phyloP scores from a whole-genome alignment of 768 basidiomycete genomes.

The Pisolithus sp. region DNA sequence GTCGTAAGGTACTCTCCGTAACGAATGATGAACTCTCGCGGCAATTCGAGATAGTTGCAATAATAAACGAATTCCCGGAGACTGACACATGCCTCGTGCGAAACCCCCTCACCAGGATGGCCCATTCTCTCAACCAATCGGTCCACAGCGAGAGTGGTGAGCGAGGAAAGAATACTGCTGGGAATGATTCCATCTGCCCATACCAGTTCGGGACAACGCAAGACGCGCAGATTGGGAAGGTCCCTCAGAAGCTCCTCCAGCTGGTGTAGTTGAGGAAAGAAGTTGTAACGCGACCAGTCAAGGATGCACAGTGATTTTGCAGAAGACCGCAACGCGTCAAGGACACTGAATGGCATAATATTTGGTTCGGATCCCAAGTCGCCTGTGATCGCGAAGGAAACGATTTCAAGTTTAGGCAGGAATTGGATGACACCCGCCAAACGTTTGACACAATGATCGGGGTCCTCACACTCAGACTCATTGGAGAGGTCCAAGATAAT shows the following conservation, averaged over 20 bases:
- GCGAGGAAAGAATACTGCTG: too few species aligned
- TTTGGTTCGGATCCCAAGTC: not conserved
- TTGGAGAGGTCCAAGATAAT: conserved; percentile 13
- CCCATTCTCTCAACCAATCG: too few species aligned
- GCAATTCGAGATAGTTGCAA: too few species aligned
- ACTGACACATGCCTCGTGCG: too few species aligned
- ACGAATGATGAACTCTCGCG: too few species aligned
- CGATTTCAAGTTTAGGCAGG: conserved; percentile 15
- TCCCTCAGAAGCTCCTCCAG: conserved; percentile 5
- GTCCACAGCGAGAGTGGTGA: too few species aligned
- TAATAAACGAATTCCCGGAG: too few species aligned
- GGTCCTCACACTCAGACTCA: not conserved
- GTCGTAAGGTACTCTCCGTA: too few species aligned
- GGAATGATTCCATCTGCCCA: too few species aligned
- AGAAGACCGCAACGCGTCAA: conserved; percentile 10
- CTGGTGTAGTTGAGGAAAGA: not conserved
- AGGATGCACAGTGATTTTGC: conserved; percentile 16
- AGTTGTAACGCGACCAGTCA: conserved; percentile 6
- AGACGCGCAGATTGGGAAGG: conserved; percentile 1
- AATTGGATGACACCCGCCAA: conserved; percentile 10
- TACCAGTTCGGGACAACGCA: too few species aligned
- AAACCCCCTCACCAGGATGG: too few species aligned
- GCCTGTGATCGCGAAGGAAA: conserved; percentile 10
- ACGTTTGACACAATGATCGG: not conserved
- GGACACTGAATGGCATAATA: conserved; percentile 5